These are phyloP conservation scores for Adansonia rubrostipa DNA, from an alignment of 441 rosid genomes.

Conservation along the genomic window DNA sequence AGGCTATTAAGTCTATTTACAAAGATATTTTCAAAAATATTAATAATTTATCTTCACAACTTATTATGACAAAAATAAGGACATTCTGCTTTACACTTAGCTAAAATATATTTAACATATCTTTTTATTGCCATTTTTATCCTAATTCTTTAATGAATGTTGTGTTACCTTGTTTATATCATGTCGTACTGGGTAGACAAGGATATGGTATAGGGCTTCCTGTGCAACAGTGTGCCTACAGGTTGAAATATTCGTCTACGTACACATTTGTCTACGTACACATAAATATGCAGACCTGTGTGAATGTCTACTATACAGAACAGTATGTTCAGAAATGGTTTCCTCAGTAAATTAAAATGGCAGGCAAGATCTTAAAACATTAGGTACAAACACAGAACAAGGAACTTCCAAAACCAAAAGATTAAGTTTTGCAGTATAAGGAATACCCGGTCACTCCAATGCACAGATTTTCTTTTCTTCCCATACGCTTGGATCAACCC, in stretches of 20 bases:
- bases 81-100: background rate
- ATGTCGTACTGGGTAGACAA: too few relatives aligned
- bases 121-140: background rate
- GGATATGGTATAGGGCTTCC: too few relatives aligned
- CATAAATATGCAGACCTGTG: background rate
- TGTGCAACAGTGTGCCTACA: too few relatives aligned
- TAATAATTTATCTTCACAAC: background rate
- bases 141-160: background rate
- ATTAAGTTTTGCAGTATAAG: background rate
- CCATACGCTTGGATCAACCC: slow-evolving; percentile 54
- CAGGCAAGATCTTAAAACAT: background rate
- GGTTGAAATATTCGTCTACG: too few relatives aligned
- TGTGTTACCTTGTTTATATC: too few relatives aligned
- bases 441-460: slow-evolving; percentile 88
- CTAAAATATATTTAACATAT: background rate
- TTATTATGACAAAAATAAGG: background rate
- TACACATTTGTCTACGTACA: background rate
- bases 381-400: background rate
- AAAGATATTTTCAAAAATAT: background rate
- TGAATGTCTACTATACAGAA: background rate
- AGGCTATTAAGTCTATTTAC: background rate
- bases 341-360: background rate
- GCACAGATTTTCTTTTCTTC: slow-evolving; percentile 67
- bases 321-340: background rate
- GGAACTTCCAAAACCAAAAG: too few relatives aligned